Evolutionary conservation across 371 early-diverging fungal species (phyloP), one percentile per base, ranked within the genome.

Genomic region (Thermomucor indicae-seudaticae): DNA sequence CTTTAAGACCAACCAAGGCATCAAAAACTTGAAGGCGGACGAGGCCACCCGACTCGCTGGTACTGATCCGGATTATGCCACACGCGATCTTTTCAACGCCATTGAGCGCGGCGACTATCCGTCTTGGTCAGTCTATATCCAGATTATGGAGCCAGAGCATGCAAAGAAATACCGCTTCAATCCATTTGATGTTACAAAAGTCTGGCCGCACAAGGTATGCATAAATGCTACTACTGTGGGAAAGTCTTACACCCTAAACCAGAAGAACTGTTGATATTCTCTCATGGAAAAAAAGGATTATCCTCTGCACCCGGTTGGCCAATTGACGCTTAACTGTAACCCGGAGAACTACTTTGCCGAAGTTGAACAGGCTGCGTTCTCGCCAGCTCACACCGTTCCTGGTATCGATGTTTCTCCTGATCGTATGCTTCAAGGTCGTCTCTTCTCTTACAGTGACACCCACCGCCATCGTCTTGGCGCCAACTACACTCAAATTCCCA

Each of bases 181-280:
- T 52, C 75, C 84, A 20, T 84, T 93, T 61, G 93, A 93, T 65
- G 82, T 86, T 52, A 93, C 93, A 60, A 93, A 92, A 79, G 75
- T 90, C 42, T 83, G 85, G 81, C 76, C 89, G 37, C 85, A 91
- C 51, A 73, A 76, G 59, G 68, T 67, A 65, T 30, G 45, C 35
- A 17, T 7, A 10, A 43, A 2, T 25, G 29, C 22, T 28, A 22
- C 23, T 30, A 19, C 51, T 17, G 25, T 30, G 31, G 16, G 24
- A 48, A 7, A 20, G 49, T 59, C 16, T 44, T 70, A 29, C 64
- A 70, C 53, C 79, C 72, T 58, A 58, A 60, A 29, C 62, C 57
- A 19, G 57, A 71, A 29, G 55, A 11, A 3, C 37, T 37, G 14
- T 37, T 37, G 16, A 11, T 14, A 37, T 43, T 27, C 34, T 53